phyloP scores from a whole-genome alignment of 169 alveolate species.

The Theileria orientalis region DNA sequence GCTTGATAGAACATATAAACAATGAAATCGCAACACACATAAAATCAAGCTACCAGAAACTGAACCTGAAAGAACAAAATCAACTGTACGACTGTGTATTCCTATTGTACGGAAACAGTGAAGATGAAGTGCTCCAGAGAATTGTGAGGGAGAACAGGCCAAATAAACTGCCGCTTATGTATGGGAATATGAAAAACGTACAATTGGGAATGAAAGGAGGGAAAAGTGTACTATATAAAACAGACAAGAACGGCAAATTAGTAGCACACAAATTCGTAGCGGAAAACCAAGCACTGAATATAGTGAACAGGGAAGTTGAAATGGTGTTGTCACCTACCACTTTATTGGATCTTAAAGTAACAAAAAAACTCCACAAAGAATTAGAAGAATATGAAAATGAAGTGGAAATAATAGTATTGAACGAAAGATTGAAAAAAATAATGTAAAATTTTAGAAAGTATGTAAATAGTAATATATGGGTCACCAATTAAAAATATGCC shows the following conservation, averaged over 20 bases:
- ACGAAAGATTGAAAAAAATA: slow-evolving; percentile 2
- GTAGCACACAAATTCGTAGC: slow-evolving; percentile 15
- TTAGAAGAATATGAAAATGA: not conserved
- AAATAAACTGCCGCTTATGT: slow-evolving; percentile 36
- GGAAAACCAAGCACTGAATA: slow-evolving; percentile 21
- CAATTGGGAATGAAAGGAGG: slow-evolving; percentile 43
- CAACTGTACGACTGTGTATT: slow-evolving; percentile 30
- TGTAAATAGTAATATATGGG: not conserved
- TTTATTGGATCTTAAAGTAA: not conserved
- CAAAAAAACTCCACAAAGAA: not conserved
- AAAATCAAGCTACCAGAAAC: slow-evolving; percentile 22
- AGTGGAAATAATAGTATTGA: not conserved
- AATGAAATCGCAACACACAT: slow-evolving; percentile 10
- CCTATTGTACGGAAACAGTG: not conserved
- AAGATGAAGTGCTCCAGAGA: slow-evolving; percentile 6
- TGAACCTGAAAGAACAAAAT: slow-evolving; percentile 33
- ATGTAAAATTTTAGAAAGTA: not conserved
- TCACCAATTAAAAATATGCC: not conserved
- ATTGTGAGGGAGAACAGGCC: slow-evolving; percentile 35
- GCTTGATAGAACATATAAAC: not conserved
- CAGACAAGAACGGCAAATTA: not conserved
- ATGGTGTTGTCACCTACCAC: slow-evolving; percentile 6
- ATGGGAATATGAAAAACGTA: slow-evolving; percentile 5
- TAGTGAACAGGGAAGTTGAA: slow-evolving; percentile 11
- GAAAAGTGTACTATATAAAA: slow-evolving; percentile 10